phyloP scores from a whole-genome alignment of 208 protist genomes.

The Acanthamoeba triangularis region DNA sequence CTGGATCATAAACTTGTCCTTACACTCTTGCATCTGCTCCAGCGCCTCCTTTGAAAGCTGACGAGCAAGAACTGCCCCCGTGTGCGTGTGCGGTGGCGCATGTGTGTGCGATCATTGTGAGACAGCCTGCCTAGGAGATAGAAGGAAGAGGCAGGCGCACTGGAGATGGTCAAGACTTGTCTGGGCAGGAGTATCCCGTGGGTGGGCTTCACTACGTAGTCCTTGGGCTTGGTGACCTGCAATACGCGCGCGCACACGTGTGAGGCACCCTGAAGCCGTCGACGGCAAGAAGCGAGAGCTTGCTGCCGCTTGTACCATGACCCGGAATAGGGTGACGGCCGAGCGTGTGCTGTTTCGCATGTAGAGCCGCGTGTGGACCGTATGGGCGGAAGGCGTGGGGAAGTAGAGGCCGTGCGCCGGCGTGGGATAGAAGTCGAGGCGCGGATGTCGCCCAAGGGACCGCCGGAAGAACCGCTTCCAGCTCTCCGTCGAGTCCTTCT shows the following conservation, averaged over 20 bases:
- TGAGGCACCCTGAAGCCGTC: too few relatives aligned
- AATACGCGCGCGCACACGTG: too few relatives aligned
- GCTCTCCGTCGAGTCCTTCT: not conserved
- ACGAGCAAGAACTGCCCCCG: not conserved
- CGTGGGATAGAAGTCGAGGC: slow-evolving; percentile 16
- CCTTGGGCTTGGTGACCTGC: not conserved
- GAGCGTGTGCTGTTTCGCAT: slow-evolving; percentile 33
- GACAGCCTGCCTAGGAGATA: too few relatives aligned
- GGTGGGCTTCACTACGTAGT: slow-evolving; percentile 12
- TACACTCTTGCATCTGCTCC: not conserved
- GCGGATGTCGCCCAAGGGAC: not conserved
- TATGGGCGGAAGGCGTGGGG: not conserved
- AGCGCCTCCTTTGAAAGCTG: not conserved
- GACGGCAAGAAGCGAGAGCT: not conserved
- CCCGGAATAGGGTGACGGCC: not conserved
- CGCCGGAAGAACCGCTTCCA: slow-evolving; percentile 21
- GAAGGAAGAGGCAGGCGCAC: not conserved
- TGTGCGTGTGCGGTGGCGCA: too few relatives aligned
- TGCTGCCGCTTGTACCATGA: not conserved
- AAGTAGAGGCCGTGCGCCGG: not conserved
- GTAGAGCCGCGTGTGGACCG: not conserved
- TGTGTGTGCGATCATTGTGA: too few relatives aligned
- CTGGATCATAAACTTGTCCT: not conserved
- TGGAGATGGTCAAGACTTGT: not conserved
- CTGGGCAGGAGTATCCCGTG: not conserved